Evolutionary conservation across 169 alveolate species (phyloP).

Genomic region (Plasmodium vinckei): DNA sequence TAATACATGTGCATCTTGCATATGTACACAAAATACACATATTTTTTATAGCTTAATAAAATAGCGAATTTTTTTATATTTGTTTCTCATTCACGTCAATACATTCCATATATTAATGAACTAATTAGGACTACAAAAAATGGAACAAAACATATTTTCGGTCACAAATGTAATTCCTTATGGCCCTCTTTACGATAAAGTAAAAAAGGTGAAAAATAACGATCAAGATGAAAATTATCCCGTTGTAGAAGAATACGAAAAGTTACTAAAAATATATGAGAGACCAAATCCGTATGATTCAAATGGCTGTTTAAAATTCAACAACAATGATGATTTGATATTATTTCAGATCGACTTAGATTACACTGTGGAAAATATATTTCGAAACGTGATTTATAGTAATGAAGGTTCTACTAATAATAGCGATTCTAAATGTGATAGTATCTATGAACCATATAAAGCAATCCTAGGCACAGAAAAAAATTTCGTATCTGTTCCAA

Average conservation of each 20-base stretch:
- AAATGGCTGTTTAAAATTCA: conserved; percentile 1
- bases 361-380: conserved; percentile 58
- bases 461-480: conserved; percentile 17
- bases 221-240: conserved; percentile 18
- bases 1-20: background rate
- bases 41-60: background rate
- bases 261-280: conserved; percentile 23
- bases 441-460: conserved; percentile 16
- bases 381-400: conserved; percentile 25
- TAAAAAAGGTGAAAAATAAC: conserved; percentile 27
- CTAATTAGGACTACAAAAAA: background rate
- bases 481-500: conserved; percentile 56
- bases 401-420: conserved; percentile 6
- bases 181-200: conserved; percentile 34
- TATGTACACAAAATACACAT: background rate
- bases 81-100: background rate
- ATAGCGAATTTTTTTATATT: background rate
- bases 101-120: background rate
- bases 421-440: background rate
- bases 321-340: conserved; percentile 22
- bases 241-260: conserved; percentile 29
- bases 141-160: conserved; percentile 30
- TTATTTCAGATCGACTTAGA: conserved; percentile 55
- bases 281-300: conserved; percentile 50
- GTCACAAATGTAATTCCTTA: conserved; percentile 64